Evolutionary conservation across 495 filamentous ascomycete genomes (phyloP).

Genomic region (Amniculicola lignicola): DNA sequence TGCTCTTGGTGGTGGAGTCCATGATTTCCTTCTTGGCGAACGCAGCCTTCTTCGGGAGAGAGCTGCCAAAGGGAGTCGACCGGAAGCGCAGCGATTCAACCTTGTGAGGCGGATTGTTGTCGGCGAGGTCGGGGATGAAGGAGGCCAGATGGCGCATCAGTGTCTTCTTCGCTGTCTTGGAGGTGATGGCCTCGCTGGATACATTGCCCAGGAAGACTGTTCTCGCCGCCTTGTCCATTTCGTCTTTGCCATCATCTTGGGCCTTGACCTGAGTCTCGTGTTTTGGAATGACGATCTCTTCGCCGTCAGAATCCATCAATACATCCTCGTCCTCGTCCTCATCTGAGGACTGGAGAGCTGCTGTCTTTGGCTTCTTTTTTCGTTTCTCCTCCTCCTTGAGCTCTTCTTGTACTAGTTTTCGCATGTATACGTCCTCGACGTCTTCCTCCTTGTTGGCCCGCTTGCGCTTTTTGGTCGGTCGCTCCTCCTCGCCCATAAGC

Average conservation of each 20-base stretch:
- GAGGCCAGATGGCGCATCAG: slow-evolving; percentile 64
- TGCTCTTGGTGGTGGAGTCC: slow-evolving; percentile 84
- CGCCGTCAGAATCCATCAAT: slow-evolving; percentile 36
- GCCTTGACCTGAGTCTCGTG: slow-evolving; percentile 57
- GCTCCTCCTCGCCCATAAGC: slow-evolving; percentile 10
- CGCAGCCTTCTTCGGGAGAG: slow-evolving; percentile 85
- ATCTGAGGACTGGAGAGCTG: slow-evolving; percentile 36
- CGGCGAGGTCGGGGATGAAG: slow-evolving; percentile 48
- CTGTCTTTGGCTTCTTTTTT: slow-evolving; percentile 45
- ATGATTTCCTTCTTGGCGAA: slow-evolving; percentile 79
- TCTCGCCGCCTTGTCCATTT: slow-evolving; percentile 80
- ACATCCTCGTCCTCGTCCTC: slow-evolving; percentile 38
- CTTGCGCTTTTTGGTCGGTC: slow-evolving; percentile 63
- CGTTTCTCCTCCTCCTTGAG: slow-evolving; percentile 45
- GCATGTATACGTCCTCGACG: slow-evolving; percentile 78
- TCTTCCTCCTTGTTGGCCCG: slow-evolving; percentile 66
- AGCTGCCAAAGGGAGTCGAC: slow-evolving; percentile 74
- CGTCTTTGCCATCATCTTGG: slow-evolving; percentile 46
- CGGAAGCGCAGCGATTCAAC: slow-evolving; percentile 90
- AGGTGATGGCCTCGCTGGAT: slow-evolving; percentile 73
- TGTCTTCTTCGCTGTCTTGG: slow-evolving; percentile 71
- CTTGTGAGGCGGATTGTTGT: slow-evolving; percentile 54
- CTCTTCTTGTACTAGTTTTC: slow-evolving; percentile 62
- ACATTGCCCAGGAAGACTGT: slow-evolving; percentile 95
- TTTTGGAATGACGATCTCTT: slow-evolving; percentile 45